Evolutionary conservation across 129 eudicot species (phyloP).

Genomic region (Pittosporum tobira): DNA sequence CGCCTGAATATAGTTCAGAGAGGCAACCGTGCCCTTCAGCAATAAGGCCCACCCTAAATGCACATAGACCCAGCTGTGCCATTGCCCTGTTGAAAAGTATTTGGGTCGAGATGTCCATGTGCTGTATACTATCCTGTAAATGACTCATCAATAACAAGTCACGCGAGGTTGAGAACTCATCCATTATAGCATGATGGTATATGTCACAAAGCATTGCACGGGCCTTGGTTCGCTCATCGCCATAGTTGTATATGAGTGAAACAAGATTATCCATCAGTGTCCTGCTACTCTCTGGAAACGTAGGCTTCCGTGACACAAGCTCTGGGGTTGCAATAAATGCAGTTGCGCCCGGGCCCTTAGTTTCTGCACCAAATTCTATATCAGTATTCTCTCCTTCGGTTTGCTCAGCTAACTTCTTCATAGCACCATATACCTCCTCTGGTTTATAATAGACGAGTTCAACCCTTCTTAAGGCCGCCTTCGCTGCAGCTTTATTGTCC

Average conservation of each 20-base stretch:
- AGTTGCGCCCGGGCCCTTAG: slow-evolving; percentile 54
- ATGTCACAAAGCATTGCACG: slow-evolving; percentile 99
- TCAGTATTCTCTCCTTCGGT: slow-evolving; percentile 32
- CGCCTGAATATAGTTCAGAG: slow-evolving; percentile 84
- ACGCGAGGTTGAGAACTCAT: slow-evolving; percentile 67
- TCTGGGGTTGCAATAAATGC: slow-evolving; percentile 62
- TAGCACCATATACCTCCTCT: slow-evolving; percentile 79
- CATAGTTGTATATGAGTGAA: slow-evolving; percentile 72
- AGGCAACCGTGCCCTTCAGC: slow-evolving; percentile 79
- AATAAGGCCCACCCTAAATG: slow-evolving; percentile 82
- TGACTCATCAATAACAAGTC: slow-evolving; percentile 92
- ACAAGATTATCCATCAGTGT: slow-evolving; percentile 73
- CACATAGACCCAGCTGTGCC: slow-evolving; percentile 96
- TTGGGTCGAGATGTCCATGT: slow-evolving; percentile 86
- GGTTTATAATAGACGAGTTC: slow-evolving; percentile 91
- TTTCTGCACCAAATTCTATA: slow-evolving; percentile 29
- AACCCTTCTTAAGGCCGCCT: slow-evolving; percentile 77
- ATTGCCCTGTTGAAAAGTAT: slow-evolving; percentile 80
- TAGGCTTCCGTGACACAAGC: slow-evolving; percentile 65
- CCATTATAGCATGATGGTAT: slow-evolving; percentile 80
- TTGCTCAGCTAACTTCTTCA: slow-evolving; percentile 71
- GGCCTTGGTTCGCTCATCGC: slow-evolving; percentile 95
- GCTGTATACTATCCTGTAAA: slow-evolving; percentile 83
- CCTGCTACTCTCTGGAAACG: slow-evolving; percentile 69
- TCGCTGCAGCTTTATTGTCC: slow-evolving; percentile 69